Evolutionary conservation across 2,329 filamentous ascomycete genomes (phyloP), one percentile per base, ranked within the genome.

Genomic region (Colletotrichum graminicola): DNA sequence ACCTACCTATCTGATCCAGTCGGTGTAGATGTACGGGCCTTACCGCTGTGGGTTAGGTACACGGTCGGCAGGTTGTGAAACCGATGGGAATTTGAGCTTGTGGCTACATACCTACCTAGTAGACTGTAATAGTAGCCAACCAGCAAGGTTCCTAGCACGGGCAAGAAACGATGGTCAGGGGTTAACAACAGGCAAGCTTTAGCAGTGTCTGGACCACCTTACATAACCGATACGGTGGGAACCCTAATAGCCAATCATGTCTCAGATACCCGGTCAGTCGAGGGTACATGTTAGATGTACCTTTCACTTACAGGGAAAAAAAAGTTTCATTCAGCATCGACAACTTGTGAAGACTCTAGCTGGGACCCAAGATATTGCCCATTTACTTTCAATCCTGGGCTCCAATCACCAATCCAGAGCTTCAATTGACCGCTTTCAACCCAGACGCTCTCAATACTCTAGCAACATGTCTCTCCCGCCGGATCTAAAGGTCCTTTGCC

Each of bases 401-500:
- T 34, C 18, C 12, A 23, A 49, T 26, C 23, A 57, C 51, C 7
- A 16, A 8, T 23, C 16, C 4, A 29, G 29, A 45, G 26, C 21
- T 11, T 43, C 69, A 63, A 60, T 69, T 45, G 39, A 32, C 5
- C 23, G 16, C 47, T 43, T 16, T 18, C 0, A 12, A 32, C 6
- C 12, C 7, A 4, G 18, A 34, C 7, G 0, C 2, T 10, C 23
- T 4, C 32, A 16, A 21, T 3, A 2, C 16, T n/a, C 26, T 18
- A 39, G n/a, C 0, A 16, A 7, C 64, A 81, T 84, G 77, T 80
- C 83, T 71, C 78, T 83, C 43, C 87, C 86, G 7, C 83, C 89
- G 51, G 89, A 92, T 76, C 84, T 94, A 21, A 86, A 88, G 72
- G 87, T 91, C 61, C 83, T 94, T 55, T 93, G 89, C 76, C 89